These are phyloP conservation scores for Geosiphon pyriformis DNA, from an alignment of 192 early-diverging fungal species.

Conservation along the genomic window DNA sequence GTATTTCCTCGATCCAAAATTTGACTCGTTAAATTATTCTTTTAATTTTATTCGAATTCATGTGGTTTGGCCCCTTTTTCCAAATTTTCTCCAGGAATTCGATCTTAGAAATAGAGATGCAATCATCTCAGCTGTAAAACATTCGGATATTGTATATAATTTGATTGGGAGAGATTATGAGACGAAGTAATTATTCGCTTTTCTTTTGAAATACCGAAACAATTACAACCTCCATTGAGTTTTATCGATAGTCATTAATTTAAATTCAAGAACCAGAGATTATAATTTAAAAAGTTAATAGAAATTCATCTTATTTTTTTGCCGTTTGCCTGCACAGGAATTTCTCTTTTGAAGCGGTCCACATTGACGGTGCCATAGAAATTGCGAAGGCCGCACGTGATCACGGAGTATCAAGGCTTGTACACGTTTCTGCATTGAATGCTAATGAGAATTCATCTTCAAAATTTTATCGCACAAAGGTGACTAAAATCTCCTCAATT, in stretches of 20 bases:
- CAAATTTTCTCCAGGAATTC: slow-evolving; percentile 57
- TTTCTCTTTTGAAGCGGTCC: slow-evolving; percentile 80
- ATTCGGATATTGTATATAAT: slow-evolving; percentile 96
- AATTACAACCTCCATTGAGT: not conserved
- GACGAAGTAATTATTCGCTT: slow-evolving; percentile 62
- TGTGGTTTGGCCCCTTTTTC: not conserved
- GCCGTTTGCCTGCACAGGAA: slow-evolving; percentile 51
- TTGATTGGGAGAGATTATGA: slow-evolving; percentile 87
- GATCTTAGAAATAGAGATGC: slow-evolving; percentile 82
- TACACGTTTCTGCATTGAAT: slow-evolving; percentile 87
- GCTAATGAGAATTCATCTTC: slow-evolving; percentile 72
- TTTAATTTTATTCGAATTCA: slow-evolving; percentile 18
- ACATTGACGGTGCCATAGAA: slow-evolving; percentile 75
- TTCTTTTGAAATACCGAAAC: slow-evolving; percentile 11
- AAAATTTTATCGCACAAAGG: slow-evolving; percentile 80
- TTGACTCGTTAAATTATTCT: too few species aligned
- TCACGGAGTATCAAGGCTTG: slow-evolving; percentile 74
- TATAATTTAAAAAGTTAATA: too few species aligned
- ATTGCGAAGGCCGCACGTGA: slow-evolving; percentile 77
- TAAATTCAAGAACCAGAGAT: too few species aligned
- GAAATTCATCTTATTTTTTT: not conserved
- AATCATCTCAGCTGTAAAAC: slow-evolving; percentile 77
- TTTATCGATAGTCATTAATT: too few species aligned
- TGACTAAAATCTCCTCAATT: slow-evolving; percentile 35
- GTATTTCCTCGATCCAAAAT: too few species aligned